Evolutionary conservation across 305 asterid species (phyloP).

Genomic region (Fraxinus nigra): DNA sequence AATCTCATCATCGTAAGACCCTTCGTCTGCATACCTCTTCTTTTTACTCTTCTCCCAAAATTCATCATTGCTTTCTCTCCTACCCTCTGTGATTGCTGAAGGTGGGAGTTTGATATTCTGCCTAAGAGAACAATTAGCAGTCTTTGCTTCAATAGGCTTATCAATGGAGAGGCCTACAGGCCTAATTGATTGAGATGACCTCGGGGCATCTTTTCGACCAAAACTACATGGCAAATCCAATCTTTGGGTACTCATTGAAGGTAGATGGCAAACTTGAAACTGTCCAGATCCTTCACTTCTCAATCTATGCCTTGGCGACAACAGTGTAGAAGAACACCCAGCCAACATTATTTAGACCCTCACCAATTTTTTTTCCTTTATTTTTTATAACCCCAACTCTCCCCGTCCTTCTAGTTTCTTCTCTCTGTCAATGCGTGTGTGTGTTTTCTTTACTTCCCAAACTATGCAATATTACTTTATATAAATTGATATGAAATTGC

Average conservation of each 20-base stretch:
- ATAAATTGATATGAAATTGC: slow-evolving; percentile 5
- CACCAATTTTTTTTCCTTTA: slow-evolving; percentile 19
- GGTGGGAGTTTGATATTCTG: slow-evolving; percentile 74
- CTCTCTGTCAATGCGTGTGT: slow-evolving; percentile 29
- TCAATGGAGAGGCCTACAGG: slow-evolving; percentile 68
- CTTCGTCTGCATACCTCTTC: slow-evolving; percentile 66
- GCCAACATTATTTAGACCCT: slow-evolving; percentile 90
- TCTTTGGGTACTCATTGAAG: slow-evolving; percentile 92
- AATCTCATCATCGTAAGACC: slow-evolving; percentile 46
- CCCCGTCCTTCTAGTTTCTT: slow-evolving; percentile 24
- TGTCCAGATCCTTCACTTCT: slow-evolving; percentile 75
- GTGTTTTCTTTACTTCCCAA: slow-evolving; percentile 18
- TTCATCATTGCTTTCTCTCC: slow-evolving; percentile 41
- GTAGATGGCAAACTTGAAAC: slow-evolving; percentile 78
- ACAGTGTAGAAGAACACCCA: slow-evolving; percentile 86
- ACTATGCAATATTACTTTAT: slow-evolving; percentile 26
- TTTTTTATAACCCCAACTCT: slow-evolving; percentile 28
- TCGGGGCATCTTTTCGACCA: slow-evolving; percentile 47
- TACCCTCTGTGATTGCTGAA: slow-evolving; percentile 38
- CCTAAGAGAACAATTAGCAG: slow-evolving; percentile 48
- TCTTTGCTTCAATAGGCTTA: slow-evolving; percentile 55
- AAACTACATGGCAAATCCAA: slow-evolving; percentile 79
- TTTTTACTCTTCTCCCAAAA: slow-evolving; percentile 59
- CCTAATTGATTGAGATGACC: slow-evolving; percentile 53
- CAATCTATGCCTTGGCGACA: slow-evolving; percentile 91